Base-by-base conservation (phyloP, 768 basidiomycete genomes). In the Xanthoconium purpureum region DNA sequence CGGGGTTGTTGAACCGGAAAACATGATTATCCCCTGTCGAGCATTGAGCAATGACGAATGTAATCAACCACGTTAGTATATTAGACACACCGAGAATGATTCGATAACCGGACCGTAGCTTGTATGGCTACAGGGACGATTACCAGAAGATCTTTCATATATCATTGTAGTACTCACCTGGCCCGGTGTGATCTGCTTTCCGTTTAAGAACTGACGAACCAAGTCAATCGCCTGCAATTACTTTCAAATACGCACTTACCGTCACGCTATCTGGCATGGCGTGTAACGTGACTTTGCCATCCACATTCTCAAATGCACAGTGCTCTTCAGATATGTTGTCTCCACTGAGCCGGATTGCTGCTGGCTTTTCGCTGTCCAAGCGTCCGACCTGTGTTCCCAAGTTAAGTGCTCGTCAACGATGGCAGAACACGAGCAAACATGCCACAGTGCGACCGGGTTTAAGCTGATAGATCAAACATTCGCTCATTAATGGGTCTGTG, bases 1-100 rank as follows among this genome's bases (percentile, higher is more conserved):
- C 92, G 1, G 94, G 94, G 66, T 96, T 90, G 67, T 91, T 98
- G 74, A 97, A 98, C 17, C 97, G 84, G 73, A 99, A 99, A 54
- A 98, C 94, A 75, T 99, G 97, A 61, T 94, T 87, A 63, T 98
- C 95, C 52, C 96, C 91, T 92, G 57, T 53, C n/a, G 43, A 20
- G 54, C 52, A 18, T 55, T 51, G 48, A 56, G 55, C 53, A 55
- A 50, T 29, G 36, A 43, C 36, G 7, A 39, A 48, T 9, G 32
- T 44, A 30, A 28, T 38, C 51, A 33, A 60, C 13, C 20, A 35
- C 9, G 9, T n/a, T 13, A 33, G 44, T 47, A 32, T 32, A 28
- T 24, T 17, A 52, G 8, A 50, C 82, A 55, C 65, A 91, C 91
- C 96, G 49, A 99, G 82, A 70, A 99, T 99, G 66, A 99, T 91